Conservation (phyloP, 106 monocot species). For the Platanthera zijinensis region DNA sequence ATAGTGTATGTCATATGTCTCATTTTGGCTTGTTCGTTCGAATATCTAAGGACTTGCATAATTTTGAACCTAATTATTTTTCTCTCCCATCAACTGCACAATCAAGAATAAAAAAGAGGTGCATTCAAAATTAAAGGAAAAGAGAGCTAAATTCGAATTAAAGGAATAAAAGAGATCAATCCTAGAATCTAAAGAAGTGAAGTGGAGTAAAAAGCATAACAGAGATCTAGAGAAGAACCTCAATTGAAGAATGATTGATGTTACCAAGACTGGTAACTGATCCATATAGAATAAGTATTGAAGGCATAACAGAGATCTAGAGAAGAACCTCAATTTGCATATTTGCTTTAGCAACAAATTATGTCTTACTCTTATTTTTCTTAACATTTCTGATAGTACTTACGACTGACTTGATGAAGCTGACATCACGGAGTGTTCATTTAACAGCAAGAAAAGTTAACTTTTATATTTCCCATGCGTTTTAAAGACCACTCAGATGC, state of each 20-base stretch:
- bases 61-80: too few relatives aligned
- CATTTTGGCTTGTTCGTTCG: too few relatives aligned
- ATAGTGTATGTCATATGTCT: too few relatives aligned
- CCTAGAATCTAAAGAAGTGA: too few relatives aligned
- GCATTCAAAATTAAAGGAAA: too few relatives aligned
- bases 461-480: constrained; percentile 59
- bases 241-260: not conserved
- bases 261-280: not conserved
- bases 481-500: constrained; percentile 63
- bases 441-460: constrained; percentile 41
- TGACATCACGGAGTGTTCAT: not conserved
- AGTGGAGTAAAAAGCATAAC: too few relatives aligned
- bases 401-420: not conserved
- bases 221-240: too few relatives aligned
- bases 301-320: not conserved
- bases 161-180: too few relatives aligned
- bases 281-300: not conserved
- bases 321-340: constrained; percentile 2
- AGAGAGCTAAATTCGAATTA: too few relatives aligned
- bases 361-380: not conserved
- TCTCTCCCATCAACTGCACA: too few relatives aligned
- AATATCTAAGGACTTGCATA: too few relatives aligned
- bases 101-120: too few relatives aligned
- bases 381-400: not conserved
- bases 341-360: not conserved